Evolutionary conservation across 202 grass and related monocot genomes (phyloP), one percentile per base, ranked within the genome.

Genomic region (Carex arenaria): DNA sequence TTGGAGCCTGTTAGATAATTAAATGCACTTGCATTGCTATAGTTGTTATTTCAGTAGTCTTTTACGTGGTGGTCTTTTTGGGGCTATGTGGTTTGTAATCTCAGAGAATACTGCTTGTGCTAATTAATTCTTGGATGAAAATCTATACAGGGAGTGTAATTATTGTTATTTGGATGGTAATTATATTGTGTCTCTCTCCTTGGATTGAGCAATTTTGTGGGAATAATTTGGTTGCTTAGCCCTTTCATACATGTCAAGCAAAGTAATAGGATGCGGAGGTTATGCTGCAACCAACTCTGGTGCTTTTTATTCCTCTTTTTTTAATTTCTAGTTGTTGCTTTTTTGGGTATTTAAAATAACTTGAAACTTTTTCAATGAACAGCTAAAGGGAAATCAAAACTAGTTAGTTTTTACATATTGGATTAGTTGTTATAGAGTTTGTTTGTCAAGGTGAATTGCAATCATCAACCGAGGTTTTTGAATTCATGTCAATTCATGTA

Each of bases 1-100:
- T 52, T 13, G 62, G 59, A 80, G 78, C 34, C 31, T 45, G 38
- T 49, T 81, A 81, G 60, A 38, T 80, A 26, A 36, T 34, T 36
- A 59, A 73, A 53, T 74, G 70, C 31, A 31, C 65, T 38, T 40
- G 65, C 57, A 59, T 77, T 77, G 5, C 54, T 75, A 75, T 30
- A 54, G 49, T 55, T 75, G 17, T 75, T 55, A 75, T 54, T 75
- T 55, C 23, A 31, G 22, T 74, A 54, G 72, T 53, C 20, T 45
- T 30, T 72, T 23, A 51, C 26, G 57, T 77, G 72, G 51, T 32
- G 72, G 52, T 32, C 17, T 72, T 51, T 51, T 32, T 32, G 72
- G 28, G 28, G 60, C 19, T 62, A 10, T 23, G 60, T 2, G 20
- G 51, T 34, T 32, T 77, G 26, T 30, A 26, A 72, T 51, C 0